Evolutionary conservation across 2,329 filamentous ascomycete genomes (phyloP), one percentile per base, ranked within the genome.

Genomic region (Talaromyces marneffei): DNA sequence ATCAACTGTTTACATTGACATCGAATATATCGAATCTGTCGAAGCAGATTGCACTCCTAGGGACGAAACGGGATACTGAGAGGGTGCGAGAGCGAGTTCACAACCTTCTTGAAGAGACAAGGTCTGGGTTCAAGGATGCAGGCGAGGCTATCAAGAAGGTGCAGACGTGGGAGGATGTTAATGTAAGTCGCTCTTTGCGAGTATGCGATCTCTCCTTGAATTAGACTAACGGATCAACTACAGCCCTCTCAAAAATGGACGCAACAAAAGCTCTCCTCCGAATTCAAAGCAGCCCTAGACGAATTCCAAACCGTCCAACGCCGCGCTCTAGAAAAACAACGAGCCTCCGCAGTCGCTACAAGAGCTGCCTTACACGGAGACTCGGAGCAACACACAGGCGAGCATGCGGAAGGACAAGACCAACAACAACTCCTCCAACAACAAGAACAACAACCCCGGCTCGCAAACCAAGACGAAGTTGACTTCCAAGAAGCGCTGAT

Each of bases 401-500:
- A 52, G 1, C 2, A 14, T 7, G 48, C 23, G 3, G 83, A 85
- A 65, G 61, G 61, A 29, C 57, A 56, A 16, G 48, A 59, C 33
- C 61, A 63, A 31, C 61, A 53, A 12, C 59, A 61, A 46, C 33
- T 57, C 18, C 55, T 29, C 23, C 82, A 85, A 50, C 82, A 86
- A 65, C 87, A 89, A 71, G 85, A 92, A 69, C 79, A 93, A 69
- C 87, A 92, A 67, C 81, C 89, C 12, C 90, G 91, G 60, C 82
- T 97, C 8, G 94, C 92, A 1, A 85, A 91, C 29, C 94, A 99
- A 74, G 88, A 91, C 68, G 95, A 99, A 72, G 94, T 99, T 46
- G 93, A 99, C 73, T 99, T 97, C 79, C 94, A 99, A 72, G 94
- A 99, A 68, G 87, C 89, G 16, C 81, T 99, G 62, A 99, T 99